Percentiles rank a stretch among this genome's conserved stretches.
Evolutionary conservation across 2,329 filamentous ascomycete species (phyloP).

Genomic region (Lasiodiplodia citricola): DNA sequence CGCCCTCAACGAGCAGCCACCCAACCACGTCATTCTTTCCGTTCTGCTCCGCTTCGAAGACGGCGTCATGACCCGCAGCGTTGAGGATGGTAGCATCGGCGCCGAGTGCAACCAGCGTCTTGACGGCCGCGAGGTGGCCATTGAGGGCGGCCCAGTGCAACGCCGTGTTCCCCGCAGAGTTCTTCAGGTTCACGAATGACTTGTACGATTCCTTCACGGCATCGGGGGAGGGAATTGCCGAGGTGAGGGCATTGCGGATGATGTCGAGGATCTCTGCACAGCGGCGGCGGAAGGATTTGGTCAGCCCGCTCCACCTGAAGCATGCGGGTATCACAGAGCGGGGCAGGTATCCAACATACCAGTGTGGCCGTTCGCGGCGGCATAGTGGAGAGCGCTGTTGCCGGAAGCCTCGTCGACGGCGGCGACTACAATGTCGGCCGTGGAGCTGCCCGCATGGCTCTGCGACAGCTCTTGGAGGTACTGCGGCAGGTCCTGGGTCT

Average conservation of each 20-base stretch:
- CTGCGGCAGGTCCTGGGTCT: conserved; percentile 69
- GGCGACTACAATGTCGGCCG: conserved; percentile 67
- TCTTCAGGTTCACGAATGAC: conserved; percentile 69
- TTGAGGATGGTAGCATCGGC: conserved; percentile 82
- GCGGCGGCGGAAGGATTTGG: neutral
- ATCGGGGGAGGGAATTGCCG: conserved; percentile 31
- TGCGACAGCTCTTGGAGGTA: conserved; percentile 65
- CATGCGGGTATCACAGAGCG: neutral
- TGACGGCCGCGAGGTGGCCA: conserved; percentile 81
- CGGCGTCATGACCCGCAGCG: conserved; percentile 74
- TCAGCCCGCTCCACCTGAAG: neutral
- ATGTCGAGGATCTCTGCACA: conserved; percentile 42
- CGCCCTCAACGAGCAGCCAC: conserved; percentile 53
- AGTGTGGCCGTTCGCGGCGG: conserved; percentile 84
- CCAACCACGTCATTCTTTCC: conserved; percentile 56
- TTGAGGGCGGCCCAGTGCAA: conserved; percentile 94
- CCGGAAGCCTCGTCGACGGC: conserved; percentile 77
- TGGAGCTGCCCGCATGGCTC: conserved; percentile 49
- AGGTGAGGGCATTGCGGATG: conserved; percentile 30
- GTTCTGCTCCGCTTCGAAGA: conserved; percentile 57
- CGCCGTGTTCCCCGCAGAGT: conserved; percentile 85
- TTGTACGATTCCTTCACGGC: conserved; percentile 31
- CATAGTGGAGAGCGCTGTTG: conserved; percentile 86
- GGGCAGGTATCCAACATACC: conserved; percentile 56
- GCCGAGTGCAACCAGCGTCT: conserved; percentile 75